Conservation (phyloP, 495 filamentous ascomycete genomes). For the Aspergillus coremiiformis region DNA sequence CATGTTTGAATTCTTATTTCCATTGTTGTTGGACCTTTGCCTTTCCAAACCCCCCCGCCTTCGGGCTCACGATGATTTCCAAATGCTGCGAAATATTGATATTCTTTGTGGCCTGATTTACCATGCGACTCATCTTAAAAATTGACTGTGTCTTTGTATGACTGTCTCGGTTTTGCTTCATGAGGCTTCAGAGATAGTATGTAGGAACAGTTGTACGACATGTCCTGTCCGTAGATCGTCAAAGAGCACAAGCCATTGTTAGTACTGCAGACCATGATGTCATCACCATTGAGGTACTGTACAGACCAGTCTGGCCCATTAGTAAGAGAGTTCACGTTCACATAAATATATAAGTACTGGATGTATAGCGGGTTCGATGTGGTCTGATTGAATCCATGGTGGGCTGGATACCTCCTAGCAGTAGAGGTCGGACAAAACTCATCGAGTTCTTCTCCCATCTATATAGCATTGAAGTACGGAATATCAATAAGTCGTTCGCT, state of each 20-base stretch:
- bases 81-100: constrained; percentile 8
- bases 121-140: too few species aligned
- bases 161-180: too few species aligned
- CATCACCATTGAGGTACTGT: not conserved
- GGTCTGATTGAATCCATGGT: not conserved
- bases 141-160: too few species aligned
- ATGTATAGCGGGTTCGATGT: not conserved
- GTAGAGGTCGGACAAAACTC: not conserved
- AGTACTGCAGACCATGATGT: constrained; percentile 1
- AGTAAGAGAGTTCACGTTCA: not conserved
- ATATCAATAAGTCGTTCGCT: constrained; percentile 5
- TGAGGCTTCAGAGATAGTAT: too few species aligned
- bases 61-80: constrained; percentile 1
- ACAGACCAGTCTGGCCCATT: not conserved
- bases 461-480: constrained; percentile 11
- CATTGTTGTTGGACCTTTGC: constrained; percentile 15
- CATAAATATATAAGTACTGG: not conserved
- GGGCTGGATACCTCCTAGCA: not conserved
- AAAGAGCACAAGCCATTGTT: not conserved
- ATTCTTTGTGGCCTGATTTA: not conserved
- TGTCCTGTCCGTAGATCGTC: too few species aligned
- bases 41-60: not conserved
- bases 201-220: too few species aligned
- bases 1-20: constrained; percentile 21
- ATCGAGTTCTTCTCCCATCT: constrained; percentile 10